A percentile compares a stretch with the other conserved stretches of the same genome.
Conservation (phyloP, 2,329 filamentous ascomycete genomes). For the Penicillium sp. region DNA sequence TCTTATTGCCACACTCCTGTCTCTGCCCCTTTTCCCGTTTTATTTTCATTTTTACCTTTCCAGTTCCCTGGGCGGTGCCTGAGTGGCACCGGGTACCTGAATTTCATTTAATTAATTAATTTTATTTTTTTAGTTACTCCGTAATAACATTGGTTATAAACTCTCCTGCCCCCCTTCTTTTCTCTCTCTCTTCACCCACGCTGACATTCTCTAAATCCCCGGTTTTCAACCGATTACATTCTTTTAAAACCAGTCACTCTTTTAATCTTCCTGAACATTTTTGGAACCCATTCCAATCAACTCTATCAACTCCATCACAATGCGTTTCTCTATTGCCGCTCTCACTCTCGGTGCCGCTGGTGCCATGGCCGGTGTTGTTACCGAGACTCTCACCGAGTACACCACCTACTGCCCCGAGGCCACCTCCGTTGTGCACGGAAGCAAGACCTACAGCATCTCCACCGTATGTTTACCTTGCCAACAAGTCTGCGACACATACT, state of each 20-base stretch:
- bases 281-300: constrained; percentile 4
- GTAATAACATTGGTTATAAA: constrained; percentile 11
- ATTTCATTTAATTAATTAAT: constrained; percentile 12
- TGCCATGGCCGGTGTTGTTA: constrained; percentile 48
- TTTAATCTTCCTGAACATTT: constrained; percentile 10
- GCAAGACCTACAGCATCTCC: constrained; percentile 67
- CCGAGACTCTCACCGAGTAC: constrained; percentile 63
- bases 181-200: constrained; percentile 13
- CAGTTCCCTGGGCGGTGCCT: background rate
- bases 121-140: too few relatives aligned
- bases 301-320: constrained; percentile 36
- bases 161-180: constrained; percentile 2
- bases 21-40: constrained; percentile 5
- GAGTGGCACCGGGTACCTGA: constrained; percentile 25
- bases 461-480: constrained; percentile 44
- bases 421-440: constrained; percentile 62
- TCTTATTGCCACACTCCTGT: constrained; percentile 4
- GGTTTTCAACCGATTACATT: constrained; percentile 26
- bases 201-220: constrained; percentile 19
- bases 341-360: constrained; percentile 40
- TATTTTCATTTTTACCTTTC: background rate
- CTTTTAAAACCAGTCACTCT: constrained; percentile 16
- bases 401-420: constrained; percentile 70
- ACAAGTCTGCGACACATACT: background rate
- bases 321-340: constrained; percentile 50